A percentile compares a stretch with the other conserved stretches of the same genome.
phyloP scores from a whole-genome alignment of 148 eudicot species.

The Suaeda aralocaspica region DNA sequence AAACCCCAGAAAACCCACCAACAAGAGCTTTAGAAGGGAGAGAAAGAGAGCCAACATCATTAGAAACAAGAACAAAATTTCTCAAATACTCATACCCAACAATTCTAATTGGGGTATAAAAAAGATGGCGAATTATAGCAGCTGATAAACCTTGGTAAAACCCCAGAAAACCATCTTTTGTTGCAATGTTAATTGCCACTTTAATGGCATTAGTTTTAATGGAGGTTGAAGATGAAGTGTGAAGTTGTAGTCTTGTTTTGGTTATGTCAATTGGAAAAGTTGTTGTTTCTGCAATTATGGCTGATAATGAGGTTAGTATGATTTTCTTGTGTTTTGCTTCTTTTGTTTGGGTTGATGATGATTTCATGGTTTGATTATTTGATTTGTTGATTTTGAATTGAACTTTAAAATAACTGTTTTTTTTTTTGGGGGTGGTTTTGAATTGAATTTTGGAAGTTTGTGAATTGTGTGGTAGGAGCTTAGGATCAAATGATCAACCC shows the following conservation, averaged over 20 bases:
- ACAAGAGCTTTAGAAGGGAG: slow-evolving; percentile 51
- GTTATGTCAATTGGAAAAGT: slow-evolving; percentile 84
- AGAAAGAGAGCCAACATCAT: slow-evolving; percentile 27
- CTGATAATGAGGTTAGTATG: slow-evolving; percentile 58
- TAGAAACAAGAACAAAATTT: slow-evolving; percentile 23
- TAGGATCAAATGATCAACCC: no score
- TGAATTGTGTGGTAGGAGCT: no score
- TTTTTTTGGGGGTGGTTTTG: no score
- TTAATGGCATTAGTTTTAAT: slow-evolving; percentile 29
- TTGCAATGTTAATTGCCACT: slow-evolving; percentile 42
- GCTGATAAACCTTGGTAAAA: slow-evolving; percentile 74
- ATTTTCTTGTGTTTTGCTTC: slow-evolving; percentile 40
- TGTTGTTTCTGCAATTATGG: slow-evolving; percentile 73
- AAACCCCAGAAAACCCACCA: slow-evolving; percentile 75
- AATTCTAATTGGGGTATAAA: slow-evolving; percentile 72
- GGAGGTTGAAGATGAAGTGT: slow-evolving; percentile 28
- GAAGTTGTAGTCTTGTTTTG: slow-evolving; percentile 78
- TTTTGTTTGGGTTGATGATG: not conserved
- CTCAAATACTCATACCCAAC: slow-evolving; percentile 72
- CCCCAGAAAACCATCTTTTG: slow-evolving; percentile 50
- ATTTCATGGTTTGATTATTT: slow-evolving; percentile 21
- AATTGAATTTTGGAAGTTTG: no score
- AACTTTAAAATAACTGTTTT: no score
- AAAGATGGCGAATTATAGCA: slow-evolving; percentile 57
- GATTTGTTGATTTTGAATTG: not conserved